These are phyloP conservation scores for Trichocomaceae sp. DNA, from an alignment of 2,329 filamentous ascomycete genomes.

Conservation along the genomic window DNA sequence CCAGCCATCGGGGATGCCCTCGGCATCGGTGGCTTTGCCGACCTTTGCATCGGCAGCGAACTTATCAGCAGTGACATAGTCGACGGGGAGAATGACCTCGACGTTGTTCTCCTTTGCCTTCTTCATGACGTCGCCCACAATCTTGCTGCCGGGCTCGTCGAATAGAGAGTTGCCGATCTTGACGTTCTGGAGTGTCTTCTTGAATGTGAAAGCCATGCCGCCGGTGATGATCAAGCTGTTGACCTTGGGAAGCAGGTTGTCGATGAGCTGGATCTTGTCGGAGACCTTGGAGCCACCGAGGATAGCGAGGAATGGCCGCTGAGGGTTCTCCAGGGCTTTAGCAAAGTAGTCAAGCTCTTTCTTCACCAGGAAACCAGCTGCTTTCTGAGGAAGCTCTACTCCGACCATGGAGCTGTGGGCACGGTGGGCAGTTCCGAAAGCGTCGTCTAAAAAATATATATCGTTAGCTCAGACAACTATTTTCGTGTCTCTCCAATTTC, in stretches of 20 bases:
- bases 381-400: conserved; percentile 90
- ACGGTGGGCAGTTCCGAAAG: conserved; percentile 96
- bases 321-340: conserved; percentile 84
- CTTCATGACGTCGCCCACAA: conserved; percentile 75
- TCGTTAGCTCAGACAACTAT: conserved; percentile 20
- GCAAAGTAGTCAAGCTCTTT: conserved; percentile 99
- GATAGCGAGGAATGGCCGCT: conserved; percentile 96
- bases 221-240: conserved; percentile 95
- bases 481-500: background rate
- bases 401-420: conserved; percentile 99
- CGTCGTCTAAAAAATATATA: conserved; percentile 61
- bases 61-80: conserved; percentile 95
- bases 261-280: conserved; percentile 99
- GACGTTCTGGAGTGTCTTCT: conserved; percentile 92
- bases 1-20: conserved; percentile 93
- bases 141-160: conserved; percentile 90
- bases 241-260: conserved; percentile 97
- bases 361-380: conserved; percentile 97
- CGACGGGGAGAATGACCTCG: conserved; percentile 86
- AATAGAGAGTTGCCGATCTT: conserved; percentile 87
- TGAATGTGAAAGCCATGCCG: conserved; percentile 99
- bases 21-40: conserved; percentile 73
- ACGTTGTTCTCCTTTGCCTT: conserved; percentile 97
- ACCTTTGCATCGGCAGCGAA: conserved; percentile 78
- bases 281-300: conserved; percentile 97